These are phyloP conservation scores for Hypoxylon trugodes DNA, from an alignment of 495 filamentous ascomycete genomes.

Conservation along the genomic window DNA sequence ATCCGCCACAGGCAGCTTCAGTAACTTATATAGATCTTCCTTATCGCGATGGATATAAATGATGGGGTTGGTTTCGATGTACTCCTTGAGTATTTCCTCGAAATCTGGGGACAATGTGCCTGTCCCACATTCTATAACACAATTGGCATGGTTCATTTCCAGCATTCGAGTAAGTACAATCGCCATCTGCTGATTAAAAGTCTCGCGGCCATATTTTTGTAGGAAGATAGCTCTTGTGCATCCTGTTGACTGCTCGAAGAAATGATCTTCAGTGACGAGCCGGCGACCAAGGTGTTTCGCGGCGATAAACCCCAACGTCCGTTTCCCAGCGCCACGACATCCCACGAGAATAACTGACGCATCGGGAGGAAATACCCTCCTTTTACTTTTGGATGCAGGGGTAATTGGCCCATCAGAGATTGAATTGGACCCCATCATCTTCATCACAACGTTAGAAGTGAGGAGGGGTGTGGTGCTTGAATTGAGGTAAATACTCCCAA, in stretches of 20 bases:
- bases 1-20: constrained; percentile 63
- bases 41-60: constrained; percentile 77
- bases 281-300: constrained; percentile 73
- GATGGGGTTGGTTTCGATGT: constrained; percentile 72
- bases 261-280: constrained; percentile 75
- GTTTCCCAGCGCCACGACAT: constrained; percentile 78
- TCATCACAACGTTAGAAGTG: constrained; percentile 10
- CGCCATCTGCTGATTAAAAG: constrained; percentile 68
- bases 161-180: constrained; percentile 73
- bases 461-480: neutral
- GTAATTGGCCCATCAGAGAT: constrained; percentile 35
- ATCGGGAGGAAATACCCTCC: constrained; percentile 63
- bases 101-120: constrained; percentile 61
- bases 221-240: constrained; percentile 68
- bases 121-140: constrained; percentile 77
- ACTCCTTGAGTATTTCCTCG: constrained; percentile 66
- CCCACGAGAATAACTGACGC: constrained; percentile 80
- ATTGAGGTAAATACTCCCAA: neutral
- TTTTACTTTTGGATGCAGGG: constrained; percentile 44
- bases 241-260: constrained; percentile 73
- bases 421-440: constrained; percentile 20
- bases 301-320: constrained; percentile 79
- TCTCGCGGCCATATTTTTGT: constrained; percentile 64
- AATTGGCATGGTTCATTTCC: constrained; percentile 66
- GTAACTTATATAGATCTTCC: constrained; percentile 67